Evolutionary conservation across 257 asterid genomes (phyloP).

Genomic region (Lycium barbarum): DNA sequence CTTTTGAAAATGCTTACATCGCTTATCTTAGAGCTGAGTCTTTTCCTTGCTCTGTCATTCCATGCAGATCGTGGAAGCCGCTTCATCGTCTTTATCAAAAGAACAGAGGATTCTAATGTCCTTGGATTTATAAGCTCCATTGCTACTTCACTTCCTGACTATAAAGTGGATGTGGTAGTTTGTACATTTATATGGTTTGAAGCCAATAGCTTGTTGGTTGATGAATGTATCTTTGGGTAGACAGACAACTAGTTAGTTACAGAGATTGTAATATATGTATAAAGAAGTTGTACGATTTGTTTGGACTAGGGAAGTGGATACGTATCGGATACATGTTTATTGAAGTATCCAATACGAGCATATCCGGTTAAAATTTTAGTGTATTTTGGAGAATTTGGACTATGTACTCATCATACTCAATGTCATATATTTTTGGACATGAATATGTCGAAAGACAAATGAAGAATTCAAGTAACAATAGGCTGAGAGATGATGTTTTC

Average conservation of each 20-base stretch:
- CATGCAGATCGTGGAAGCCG: conserved; percentile 65
- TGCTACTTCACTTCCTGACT: conserved; percentile 21
- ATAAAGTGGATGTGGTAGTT: background rate
- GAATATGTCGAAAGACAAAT: background rate
- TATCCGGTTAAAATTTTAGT: background rate
- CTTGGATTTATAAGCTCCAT: conserved; percentile 53
- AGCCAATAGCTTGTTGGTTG: conserved; percentile 41
- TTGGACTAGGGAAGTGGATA: background rate
- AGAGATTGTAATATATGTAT: conserved; percentile 8
- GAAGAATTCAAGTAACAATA: background rate
- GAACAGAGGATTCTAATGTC: conserved; percentile 73
- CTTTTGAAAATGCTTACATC: too few species aligned
- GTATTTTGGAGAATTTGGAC: background rate
- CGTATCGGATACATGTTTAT: background rate
- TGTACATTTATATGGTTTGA: conserved; percentile 28
- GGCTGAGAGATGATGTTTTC: background rate
- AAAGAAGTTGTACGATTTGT: background rate
- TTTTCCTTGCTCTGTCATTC: conserved; percentile 17
- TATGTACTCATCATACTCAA: background rate
- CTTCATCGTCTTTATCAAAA: conserved; percentile 50
- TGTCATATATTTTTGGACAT: background rate
- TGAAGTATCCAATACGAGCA: background rate
- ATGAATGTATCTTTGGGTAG: conserved; percentile 37
- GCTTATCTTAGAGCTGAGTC: background rate
- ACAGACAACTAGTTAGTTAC: conserved; percentile 25